phyloP scores from a whole-genome alignment of 2,329 filamentous ascomycete genomes.

The Nemania abortiva region DNA sequence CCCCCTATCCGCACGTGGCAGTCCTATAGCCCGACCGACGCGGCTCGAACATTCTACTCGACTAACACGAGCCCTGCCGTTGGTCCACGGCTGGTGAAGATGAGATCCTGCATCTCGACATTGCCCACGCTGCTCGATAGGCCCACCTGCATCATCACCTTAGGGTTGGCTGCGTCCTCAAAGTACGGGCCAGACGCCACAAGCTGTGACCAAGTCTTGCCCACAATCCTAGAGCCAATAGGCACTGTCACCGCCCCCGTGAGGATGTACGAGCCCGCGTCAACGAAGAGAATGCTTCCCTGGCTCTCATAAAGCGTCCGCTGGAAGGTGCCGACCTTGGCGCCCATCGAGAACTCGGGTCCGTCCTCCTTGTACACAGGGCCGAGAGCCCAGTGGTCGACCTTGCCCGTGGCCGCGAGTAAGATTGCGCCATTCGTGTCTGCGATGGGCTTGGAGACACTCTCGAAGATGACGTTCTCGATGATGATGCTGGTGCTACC shows the following conservation, averaged over 20 bases:
- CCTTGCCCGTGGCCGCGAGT: too few species aligned
- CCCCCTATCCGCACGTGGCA: conserved; percentile 82
- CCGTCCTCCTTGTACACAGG: too few species aligned
- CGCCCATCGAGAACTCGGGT: too few species aligned
- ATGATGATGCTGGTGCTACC: too few species aligned
- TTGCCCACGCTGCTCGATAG: conserved; percentile 65
- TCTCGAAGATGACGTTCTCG: too few species aligned
- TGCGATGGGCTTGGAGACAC: too few species aligned
- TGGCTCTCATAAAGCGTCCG: conserved; percentile 61
- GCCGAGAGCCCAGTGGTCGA: too few species aligned
- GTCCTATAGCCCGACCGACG: conserved; percentile 75
- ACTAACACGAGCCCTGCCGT: conserved; percentile 72
- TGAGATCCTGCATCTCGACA: conserved; percentile 73
- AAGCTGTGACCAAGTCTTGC: conserved; percentile 67
- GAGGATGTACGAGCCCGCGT: conserved; percentile 72
- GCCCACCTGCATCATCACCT: conserved; percentile 69
- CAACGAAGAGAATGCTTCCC: conserved; percentile 69
- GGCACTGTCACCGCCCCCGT: conserved; percentile 66
- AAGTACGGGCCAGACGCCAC: conserved; percentile 65
- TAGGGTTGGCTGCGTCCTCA: conserved; percentile 62
- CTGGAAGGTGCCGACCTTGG: too few species aligned
- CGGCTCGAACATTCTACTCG: conserved; percentile 69
- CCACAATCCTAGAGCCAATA: conserved; percentile 66
- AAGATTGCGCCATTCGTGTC: too few species aligned
- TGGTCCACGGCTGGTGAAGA: conserved; percentile 70